These are phyloP conservation scores for Excoecaria agallocha DNA, from an alignment of 345 rosid species.

Conservation along the genomic window DNA sequence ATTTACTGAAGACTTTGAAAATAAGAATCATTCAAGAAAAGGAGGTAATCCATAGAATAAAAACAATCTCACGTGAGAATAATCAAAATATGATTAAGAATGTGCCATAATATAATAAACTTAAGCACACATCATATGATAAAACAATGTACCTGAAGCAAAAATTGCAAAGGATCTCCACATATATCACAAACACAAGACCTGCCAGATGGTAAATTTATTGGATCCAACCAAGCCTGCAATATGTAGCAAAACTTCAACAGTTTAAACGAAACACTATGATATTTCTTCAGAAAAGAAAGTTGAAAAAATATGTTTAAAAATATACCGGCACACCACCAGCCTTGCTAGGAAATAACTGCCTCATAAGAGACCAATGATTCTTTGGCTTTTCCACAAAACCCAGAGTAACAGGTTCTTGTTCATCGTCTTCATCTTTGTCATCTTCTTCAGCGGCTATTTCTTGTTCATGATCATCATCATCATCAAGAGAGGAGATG, in stretches of 20 bases:
- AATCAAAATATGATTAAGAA: neutral
- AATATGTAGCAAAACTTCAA: constrained; percentile 9
- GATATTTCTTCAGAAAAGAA: neutral
- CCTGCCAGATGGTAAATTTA: constrained; percentile 69
- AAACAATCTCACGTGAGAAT: neutral
- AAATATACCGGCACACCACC: constrained; percentile 72
- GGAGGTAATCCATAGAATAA: neutral
- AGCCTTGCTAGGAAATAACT: constrained; percentile 80
- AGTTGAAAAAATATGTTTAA: neutral
- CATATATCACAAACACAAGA: constrained; percentile 68
- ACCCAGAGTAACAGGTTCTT: constrained; percentile 60
- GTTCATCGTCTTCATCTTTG: constrained; percentile 54
- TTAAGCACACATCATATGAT: neutral
- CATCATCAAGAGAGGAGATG: constrained; percentile 51
- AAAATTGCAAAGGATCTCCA: constrained; percentile 75
- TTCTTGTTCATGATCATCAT: constrained; percentile 40
- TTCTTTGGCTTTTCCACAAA: constrained; percentile 62
- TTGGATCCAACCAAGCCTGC: constrained; percentile 92
- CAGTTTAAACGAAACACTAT: neutral
- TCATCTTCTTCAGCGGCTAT: constrained; percentile 43
- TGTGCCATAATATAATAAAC: neutral
- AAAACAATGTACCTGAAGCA: constrained; percentile 62
- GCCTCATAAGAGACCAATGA: constrained; percentile 64
- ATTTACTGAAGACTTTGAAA: neutral
- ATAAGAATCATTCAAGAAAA: neutral